Conservation (phyloP, 2,329 filamentous ascomycete genomes). For the Fusarium sp. region DNA sequence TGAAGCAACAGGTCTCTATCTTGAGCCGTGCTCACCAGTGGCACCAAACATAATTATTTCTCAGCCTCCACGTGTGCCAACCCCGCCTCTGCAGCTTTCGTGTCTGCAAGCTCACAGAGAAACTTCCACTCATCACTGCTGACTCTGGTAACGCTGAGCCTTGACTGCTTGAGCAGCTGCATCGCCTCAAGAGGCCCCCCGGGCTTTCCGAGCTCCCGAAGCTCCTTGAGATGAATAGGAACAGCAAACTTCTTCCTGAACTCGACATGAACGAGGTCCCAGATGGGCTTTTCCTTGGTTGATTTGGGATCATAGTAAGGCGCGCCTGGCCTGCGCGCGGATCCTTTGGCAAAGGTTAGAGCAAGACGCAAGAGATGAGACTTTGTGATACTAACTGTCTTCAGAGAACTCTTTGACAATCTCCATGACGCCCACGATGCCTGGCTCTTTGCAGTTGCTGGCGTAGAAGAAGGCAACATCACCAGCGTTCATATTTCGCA, state of each 20-base stretch:
- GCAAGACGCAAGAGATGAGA: accelerated
- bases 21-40: too few species aligned
- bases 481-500: constrained; percentile 89
- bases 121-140: constrained; percentile 72
- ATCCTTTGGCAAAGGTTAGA: constrained; percentile 39
- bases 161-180: constrained; percentile 84
- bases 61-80: constrained; percentile 46
- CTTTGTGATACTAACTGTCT: constrained; percentile 67
- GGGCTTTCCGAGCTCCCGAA: constrained; percentile 70
- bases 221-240: constrained; percentile 75
- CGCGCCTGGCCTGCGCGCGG: constrained; percentile 48
- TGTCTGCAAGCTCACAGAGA: constrained; percentile 64
- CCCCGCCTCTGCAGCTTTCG: constrained; percentile 54
- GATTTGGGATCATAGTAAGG: constrained; percentile 89
- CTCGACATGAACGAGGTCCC: constrained; percentile 89
- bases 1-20: too few species aligned
- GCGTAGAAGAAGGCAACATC: constrained; percentile 98
- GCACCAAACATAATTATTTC: background rate
- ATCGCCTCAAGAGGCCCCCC: constrained; percentile 74
- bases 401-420: constrained; percentile 85
- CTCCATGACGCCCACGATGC: constrained; percentile 88
- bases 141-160: constrained; percentile 83
- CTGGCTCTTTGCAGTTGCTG: constrained; percentile 89
- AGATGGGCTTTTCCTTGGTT: constrained; percentile 65
- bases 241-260: constrained; percentile 85